A percentile compares a stretch with the other conserved stretches of the same genome.
phyloP scores from a whole-genome alignment of 2,329 filamentous ascomycete species.

The Aspergillus neoniger region DNA sequence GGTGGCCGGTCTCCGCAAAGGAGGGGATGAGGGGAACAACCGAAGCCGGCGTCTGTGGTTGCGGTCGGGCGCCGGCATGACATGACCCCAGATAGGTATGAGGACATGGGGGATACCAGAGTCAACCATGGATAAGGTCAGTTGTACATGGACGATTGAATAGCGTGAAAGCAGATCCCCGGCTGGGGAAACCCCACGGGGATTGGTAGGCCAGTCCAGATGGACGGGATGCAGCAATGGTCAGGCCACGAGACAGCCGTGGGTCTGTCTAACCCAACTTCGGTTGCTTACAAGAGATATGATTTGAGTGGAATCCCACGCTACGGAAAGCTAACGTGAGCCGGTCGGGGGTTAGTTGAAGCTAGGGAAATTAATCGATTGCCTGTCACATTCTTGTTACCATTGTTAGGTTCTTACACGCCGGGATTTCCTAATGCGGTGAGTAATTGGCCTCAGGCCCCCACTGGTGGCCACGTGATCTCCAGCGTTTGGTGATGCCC shows the following conservation, averaged over 20 bases:
- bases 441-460: not conserved
- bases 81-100: not conserved
- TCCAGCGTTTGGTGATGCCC: not conserved
- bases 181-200: conserved; percentile 4
- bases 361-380: too few relatives aligned
- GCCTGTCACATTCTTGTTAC: too few relatives aligned
- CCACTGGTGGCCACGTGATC: not conserved
- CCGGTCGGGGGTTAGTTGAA: not conserved
- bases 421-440: not conserved
- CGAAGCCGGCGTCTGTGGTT: not conserved
- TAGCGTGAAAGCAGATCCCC: not conserved
- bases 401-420: not conserved
- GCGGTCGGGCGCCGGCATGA: not conserved
- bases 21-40: not conserved
- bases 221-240: not conserved
- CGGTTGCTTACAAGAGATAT: not conserved
- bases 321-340: not conserved
- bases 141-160: not conserved
- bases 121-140: not conserved
- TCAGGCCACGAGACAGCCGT: conserved; percentile 1
- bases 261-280: not conserved
- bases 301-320: not conserved
- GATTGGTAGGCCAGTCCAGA: not conserved
- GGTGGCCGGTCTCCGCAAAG: not conserved
- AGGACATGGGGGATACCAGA: not conserved